Conservation (phyloP, 2,329 filamentous ascomycete species). For the Fusarium pseudocircinatum region DNA sequence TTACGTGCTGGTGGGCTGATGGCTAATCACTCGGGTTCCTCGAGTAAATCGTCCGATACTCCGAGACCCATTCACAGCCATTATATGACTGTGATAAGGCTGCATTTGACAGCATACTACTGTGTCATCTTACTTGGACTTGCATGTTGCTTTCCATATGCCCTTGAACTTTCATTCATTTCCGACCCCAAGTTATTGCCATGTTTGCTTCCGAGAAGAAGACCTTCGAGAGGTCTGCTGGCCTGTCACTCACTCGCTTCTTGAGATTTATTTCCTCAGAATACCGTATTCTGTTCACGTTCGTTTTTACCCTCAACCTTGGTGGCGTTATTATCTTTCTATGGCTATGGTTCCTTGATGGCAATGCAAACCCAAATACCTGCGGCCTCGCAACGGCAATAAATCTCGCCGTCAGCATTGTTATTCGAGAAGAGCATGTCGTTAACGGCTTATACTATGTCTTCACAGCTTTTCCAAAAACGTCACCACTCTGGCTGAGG, state of each 20-base stretch:
- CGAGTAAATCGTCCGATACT: not conserved
- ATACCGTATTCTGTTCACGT: constrained; percentile 62
- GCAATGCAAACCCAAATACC: constrained; percentile 48
- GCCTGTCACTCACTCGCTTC: constrained; percentile 33
- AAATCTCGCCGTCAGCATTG: constrained; percentile 56
- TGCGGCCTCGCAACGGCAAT: constrained; percentile 49
- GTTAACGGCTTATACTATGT: constrained; percentile 56
- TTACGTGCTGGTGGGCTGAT: constrained; percentile 3
- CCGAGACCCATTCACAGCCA: not conserved
- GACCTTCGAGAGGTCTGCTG: not conserved
- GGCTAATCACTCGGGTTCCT: not conserved
- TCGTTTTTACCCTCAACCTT: constrained; percentile 58
- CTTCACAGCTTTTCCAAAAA: constrained; percentile 50
- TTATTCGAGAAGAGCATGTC: constrained; percentile 59
- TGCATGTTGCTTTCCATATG: not conserved
- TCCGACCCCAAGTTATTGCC: not conserved
- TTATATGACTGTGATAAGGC: constrained; percentile 17
- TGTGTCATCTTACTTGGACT: not conserved
- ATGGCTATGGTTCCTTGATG: constrained; percentile 37
- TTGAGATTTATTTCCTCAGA: constrained; percentile 34
- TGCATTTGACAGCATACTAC: not conserved
- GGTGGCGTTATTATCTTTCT: constrained; percentile 19
- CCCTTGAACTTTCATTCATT: constrained; percentile 3
- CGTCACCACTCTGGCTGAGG: constrained; percentile 55
- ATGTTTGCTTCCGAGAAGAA: constrained; percentile 9